Conservation (phyloP, 495 filamentous ascomycete genomes). For the Penicillium maclennaniae region DNA sequence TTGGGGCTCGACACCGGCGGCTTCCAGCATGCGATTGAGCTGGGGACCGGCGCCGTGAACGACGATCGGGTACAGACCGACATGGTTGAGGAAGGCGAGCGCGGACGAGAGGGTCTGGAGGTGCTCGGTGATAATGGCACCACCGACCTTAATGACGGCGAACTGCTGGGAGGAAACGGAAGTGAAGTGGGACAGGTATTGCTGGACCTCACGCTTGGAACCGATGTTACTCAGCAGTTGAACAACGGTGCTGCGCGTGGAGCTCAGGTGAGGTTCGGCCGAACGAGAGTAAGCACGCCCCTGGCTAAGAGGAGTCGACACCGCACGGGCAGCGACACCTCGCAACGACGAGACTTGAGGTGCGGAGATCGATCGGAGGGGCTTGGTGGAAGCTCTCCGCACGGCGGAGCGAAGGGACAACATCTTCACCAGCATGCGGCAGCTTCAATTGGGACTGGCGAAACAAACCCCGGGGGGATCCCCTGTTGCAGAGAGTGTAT, state of each 20-base stretch:
- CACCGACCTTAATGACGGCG: conserved; percentile 97
- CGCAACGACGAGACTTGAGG: conserved; percentile 31
- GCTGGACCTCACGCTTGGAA: conserved; percentile 95
- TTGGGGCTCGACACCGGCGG: conserved; percentile 88
- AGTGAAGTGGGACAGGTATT: conserved; percentile 96
- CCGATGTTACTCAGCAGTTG: conserved; percentile 94
- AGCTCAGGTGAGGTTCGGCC: conserved; percentile 45
- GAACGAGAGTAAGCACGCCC: conserved; percentile 46
- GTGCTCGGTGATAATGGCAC: conserved; percentile 95
- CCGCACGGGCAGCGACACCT: conserved; percentile 20
- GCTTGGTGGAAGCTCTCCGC: conserved; percentile 48
- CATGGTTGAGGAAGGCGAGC: conserved; percentile 88
- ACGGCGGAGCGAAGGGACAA: conserved; percentile 49
- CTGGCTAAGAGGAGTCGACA: conserved; percentile 27
- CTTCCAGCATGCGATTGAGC: conserved; percentile 88
- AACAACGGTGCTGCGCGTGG: conserved; percentile 83
- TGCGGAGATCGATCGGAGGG: conserved; percentile 48
- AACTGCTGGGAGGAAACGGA: conserved; percentile 97
- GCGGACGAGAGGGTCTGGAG: conserved; percentile 83
- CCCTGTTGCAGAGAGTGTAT: conserved; percentile 11
- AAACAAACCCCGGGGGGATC: conserved; percentile 11
- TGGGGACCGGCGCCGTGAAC: conserved; percentile 96
- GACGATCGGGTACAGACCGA: conserved; percentile 93
- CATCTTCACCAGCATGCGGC: conserved; percentile 51
- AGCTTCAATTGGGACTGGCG: conserved; percentile 35